Evolutionary conservation across 2,329 filamentous ascomycete genomes (phyloP).

Genomic region (Fusarium xyrophilum): DNA sequence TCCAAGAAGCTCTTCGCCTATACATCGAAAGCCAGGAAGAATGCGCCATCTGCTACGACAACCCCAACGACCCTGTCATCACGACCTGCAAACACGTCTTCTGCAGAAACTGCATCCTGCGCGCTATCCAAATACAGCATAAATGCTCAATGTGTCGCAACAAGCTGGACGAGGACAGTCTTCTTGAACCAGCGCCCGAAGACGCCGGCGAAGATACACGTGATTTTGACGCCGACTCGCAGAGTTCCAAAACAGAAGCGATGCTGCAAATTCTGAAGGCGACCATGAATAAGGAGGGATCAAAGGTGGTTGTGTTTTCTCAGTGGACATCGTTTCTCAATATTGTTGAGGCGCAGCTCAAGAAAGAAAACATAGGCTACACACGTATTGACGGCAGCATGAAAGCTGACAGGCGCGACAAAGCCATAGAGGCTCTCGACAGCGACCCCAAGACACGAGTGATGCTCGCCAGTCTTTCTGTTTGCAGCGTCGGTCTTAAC

Average conservation of each 20-base stretch:
- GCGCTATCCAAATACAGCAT: constrained; percentile 75
- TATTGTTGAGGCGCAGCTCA: constrained; percentile 73
- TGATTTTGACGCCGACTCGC: constrained; percentile 66
- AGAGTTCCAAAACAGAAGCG: constrained; percentile 83
- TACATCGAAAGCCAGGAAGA: constrained; percentile 82
- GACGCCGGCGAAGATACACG: constrained; percentile 51
- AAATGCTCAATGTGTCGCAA: constrained; percentile 88
- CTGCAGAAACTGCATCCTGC: constrained; percentile 75
- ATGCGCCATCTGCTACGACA: constrained; percentile 82
- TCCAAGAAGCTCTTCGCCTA: constrained; percentile 78
- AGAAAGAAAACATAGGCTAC: constrained; percentile 65
- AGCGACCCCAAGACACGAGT: constrained; percentile 72
- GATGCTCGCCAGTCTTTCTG: constrained; percentile 80
- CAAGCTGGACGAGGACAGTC: constrained; percentile 63
- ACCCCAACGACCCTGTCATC: constrained; percentile 75
- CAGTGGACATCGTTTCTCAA: constrained; percentile 80
- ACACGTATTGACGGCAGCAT: constrained; percentile 83
- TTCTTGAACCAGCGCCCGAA: constrained; percentile 70
- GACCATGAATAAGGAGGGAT: constrained; percentile 66
- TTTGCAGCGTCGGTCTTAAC: constrained; percentile 86
- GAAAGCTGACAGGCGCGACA: constrained; percentile 73
- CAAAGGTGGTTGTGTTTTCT: constrained; percentile 76
- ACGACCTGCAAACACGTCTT: constrained; percentile 86
- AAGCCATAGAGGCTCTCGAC: constrained; percentile 71
- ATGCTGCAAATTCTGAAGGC: constrained; percentile 77